phyloP scores from a whole-genome alignment of 2,329 filamentous ascomycete species.

The Ceratocystis ficicola region DNA sequence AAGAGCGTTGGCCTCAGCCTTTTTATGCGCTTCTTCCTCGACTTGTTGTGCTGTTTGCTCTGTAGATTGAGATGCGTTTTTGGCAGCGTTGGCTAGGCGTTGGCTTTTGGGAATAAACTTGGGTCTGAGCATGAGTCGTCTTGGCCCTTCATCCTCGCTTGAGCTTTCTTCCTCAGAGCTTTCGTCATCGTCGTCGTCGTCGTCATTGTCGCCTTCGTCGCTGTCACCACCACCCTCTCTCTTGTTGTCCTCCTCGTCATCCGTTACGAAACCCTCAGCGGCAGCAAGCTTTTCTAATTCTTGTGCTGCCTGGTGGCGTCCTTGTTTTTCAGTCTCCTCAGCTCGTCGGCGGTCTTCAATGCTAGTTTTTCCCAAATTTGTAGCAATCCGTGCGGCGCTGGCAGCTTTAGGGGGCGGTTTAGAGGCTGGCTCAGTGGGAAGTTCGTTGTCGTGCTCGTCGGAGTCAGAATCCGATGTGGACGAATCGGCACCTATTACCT shows the following conservation, averaged over 20 bases:
- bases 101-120: conserved; percentile 52
- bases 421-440: conserved; percentile 25
- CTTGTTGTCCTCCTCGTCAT: conserved; percentile 33
- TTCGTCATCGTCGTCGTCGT: conserved; percentile 31
- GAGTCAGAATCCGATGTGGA: conserved; percentile 41
- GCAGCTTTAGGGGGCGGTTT: conserved; percentile 45
- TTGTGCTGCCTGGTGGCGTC: conserved; percentile 28
- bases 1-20: conserved; percentile 62
- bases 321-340: conserved; percentile 37
- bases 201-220: conserved; percentile 34
- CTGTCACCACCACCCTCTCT: conserved; percentile 29
- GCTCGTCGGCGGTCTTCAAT: conserved; percentile 37
- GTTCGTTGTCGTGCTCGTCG: conserved; percentile 31
- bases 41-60: conserved; percentile 29
- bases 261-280: conserved; percentile 53
- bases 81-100: conserved; percentile 30
- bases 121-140: conserved; percentile 47
- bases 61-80: conserved; percentile 21
- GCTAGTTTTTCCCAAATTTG: conserved; percentile 41
- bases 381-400: conserved; percentile 46
- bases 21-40: conserved; percentile 51
- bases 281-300: conserved; percentile 37
- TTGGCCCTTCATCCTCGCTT: conserved; percentile 46
- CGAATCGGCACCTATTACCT: conserved; percentile 48
- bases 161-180: conserved; percentile 35